Evolutionary conservation across 768 basidiomycete genomes (phyloP), one percentile per base, ranked within the genome.

Genomic region (Amyloporia xantha): DNA sequence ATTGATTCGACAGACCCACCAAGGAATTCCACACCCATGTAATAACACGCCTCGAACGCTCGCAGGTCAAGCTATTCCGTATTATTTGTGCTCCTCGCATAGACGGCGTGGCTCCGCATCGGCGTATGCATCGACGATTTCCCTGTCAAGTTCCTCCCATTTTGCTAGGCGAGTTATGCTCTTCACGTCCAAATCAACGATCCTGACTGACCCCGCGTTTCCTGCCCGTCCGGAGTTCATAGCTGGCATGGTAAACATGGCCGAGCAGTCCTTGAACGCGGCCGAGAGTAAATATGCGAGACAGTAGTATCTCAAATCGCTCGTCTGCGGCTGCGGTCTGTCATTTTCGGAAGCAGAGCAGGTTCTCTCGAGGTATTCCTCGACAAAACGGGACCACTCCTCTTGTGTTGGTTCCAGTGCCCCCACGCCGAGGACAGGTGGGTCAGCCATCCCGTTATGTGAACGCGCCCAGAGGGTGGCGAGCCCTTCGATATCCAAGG

Each of bases 191-290:
- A 96, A 68, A 64, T 98, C 95, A 56, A 97, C 90, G 28, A 92
- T 69, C 25, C 78, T 82, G 23, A 88, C 73, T 15, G 68, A 66
- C n/a, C 50, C 48, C 30, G 56, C 49, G 23, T 54, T 54, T 9
- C 53, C 7, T 50, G 42, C 12, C 15, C 11, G 40, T 47, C 41
- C 39, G 37, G 12, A 33, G 25, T 24, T 50, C 48, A 12, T 41
- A 55, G 50, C 37, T 42, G 41, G 58, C 23, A 70, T 52, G 19
- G 71, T 68, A 30, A 84, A 52, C 47, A 86, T 78, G 46, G 86
- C 50, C 0, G 94, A 96, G 68, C 95, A 99, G 65, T 99, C 95
- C 64, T 99, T 99, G 76, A 99, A 92, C 5, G 89, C 88, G 21
- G 91, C 91, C 4, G 91, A 91, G 44, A 97, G 82, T 19, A 92